Evolutionary conservation across 1,139 yeast species (phyloP).

Genomic region (Pichia sp.): DNA sequence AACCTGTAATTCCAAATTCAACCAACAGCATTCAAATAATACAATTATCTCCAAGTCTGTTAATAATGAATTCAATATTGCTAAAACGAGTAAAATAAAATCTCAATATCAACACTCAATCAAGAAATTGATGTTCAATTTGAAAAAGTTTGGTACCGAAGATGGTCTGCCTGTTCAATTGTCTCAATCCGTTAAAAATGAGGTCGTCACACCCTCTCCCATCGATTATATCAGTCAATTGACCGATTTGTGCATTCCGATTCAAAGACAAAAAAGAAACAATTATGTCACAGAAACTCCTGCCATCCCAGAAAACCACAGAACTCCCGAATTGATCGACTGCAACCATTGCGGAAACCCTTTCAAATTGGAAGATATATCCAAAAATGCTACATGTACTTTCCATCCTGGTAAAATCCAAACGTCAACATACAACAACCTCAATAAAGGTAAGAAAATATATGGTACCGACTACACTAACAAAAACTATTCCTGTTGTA

Average conservation of each 20-base stretch:
- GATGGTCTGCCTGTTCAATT: slow-evolving; percentile 26
- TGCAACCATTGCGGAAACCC: slow-evolving; percentile 58
- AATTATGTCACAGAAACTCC: slow-evolving; percentile 29
- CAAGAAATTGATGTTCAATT: slow-evolving; percentile 39
- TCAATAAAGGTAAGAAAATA: slow-evolving; percentile 22
- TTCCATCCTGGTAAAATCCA: slow-evolving; percentile 37
- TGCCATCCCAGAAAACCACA: slow-evolving; percentile 4
- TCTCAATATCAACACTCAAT: slow-evolving; percentile 39
- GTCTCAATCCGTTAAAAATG: slow-evolving; percentile 31
- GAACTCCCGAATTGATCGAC: slow-evolving; percentile 17
- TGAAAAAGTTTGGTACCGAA: slow-evolving; percentile 39
- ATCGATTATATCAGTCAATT: slow-evolving; percentile 16
- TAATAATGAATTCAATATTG: slow-evolving; percentile 49
- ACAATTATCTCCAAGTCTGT: slow-evolving; percentile 37
- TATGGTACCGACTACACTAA: slow-evolving; percentile 37
- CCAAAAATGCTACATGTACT: slow-evolving; percentile 36
- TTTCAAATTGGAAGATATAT: slow-evolving; percentile 35
- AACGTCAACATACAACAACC: slow-evolving; percentile 38
- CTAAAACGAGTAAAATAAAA: slow-evolving; percentile 40
- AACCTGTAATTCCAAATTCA: slow-evolving; percentile 4
- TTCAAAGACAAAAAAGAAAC: slow-evolving; percentile 21
- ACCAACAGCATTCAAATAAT: background rate
- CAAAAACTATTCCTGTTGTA: slow-evolving; percentile 65
- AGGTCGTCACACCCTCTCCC: background rate
- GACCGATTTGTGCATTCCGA: slow-evolving; percentile 21